Evolutionary conservation across 805 yeast genomes (phyloP), one percentile per base, ranked within the genome.

Genomic region (Lachancea dasiensis): DNA sequence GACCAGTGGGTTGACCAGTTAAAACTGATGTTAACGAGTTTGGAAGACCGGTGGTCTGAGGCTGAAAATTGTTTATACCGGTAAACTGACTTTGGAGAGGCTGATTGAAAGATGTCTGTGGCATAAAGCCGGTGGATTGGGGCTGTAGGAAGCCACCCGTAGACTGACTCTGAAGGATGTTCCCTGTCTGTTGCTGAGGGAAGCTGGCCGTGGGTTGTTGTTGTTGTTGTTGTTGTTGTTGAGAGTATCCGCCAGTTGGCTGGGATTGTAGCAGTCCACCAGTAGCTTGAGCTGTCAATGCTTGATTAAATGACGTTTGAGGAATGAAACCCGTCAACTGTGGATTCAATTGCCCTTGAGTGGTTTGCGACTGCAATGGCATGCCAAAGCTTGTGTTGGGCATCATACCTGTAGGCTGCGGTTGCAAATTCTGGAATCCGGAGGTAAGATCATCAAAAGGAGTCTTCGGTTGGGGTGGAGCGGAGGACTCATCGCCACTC

Each of bases 171-270:
- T 31, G 38, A 10, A 35, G 21, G 35, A 17, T 21, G 13, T 34
- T 10, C 64, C 58, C n/a, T 4, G 5, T 17, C 5, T 15, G 19
- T 13, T 26, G 28, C 28, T 26, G 28, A 9, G 6, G 28, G 13
- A 64, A 60, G 24, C 60, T 62, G 5, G 75, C 73, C 13, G 74
- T 66, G 14, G 58, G 61, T 47, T 65, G 73, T 6, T 68, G 51
- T 29, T 61, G 60, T 36, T 68, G 44, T 13, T 54, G 60, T 19
- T 38, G n/a, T n/a, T n/a, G n/a, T n/a, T n/a, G n/a, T n/a, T n/a
- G n/a, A n/a, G n/a, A n/a, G n/a, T n/a, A n/a, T n/a, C n/a, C 63
- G 5, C 75, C 73, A 14, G 74, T 66, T 16, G 58, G 61, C 47
- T 64, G 73, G 6, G 68, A 51, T 30, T 61, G 60, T 36, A 69